Evolutionary conservation across 2,329 filamentous ascomycete species (phyloP).

Genomic region (Penicillium olsonii): DNA sequence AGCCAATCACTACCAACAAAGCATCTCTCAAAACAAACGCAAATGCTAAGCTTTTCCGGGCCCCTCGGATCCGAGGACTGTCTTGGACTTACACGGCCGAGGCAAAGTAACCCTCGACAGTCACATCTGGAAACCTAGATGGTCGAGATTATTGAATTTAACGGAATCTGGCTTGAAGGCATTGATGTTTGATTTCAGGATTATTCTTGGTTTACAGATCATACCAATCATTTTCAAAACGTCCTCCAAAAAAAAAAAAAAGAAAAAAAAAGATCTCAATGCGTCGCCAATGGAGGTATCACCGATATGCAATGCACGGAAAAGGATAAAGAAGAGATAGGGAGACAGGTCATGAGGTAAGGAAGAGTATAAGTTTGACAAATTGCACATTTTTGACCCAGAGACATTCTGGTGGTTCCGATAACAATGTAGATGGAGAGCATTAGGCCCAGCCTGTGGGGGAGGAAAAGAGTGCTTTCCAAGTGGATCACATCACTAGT

Average conservation of each 20-base stretch:
- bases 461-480: not conserved
- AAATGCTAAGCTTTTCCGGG: constrained; percentile 6
- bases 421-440: constrained; percentile 14
- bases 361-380: constrained; percentile 2
- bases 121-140: not conserved
- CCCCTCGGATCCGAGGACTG: not conserved
- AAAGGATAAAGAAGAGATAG: not conserved
- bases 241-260: too few relatives aligned
- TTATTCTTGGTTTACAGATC: constrained; percentile 1
- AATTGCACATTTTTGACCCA: not conserved
- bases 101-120: not conserved
- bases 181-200: not conserved
- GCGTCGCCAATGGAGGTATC: constrained; percentile 22
- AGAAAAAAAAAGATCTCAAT: constrained; percentile 1
- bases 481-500: not conserved
- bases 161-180: not conserved
- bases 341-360: not conserved
- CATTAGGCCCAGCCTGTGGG: constrained; percentile 15
- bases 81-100: not conserved
- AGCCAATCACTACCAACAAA: constrained; percentile 1
- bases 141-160: not conserved
- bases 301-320: constrained; percentile 12
- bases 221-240: not conserved
- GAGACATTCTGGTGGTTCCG: not conserved
- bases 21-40: not conserved